Conservation (phyloP, 306 rosid species). For the Begonia loranthoides region DNA sequence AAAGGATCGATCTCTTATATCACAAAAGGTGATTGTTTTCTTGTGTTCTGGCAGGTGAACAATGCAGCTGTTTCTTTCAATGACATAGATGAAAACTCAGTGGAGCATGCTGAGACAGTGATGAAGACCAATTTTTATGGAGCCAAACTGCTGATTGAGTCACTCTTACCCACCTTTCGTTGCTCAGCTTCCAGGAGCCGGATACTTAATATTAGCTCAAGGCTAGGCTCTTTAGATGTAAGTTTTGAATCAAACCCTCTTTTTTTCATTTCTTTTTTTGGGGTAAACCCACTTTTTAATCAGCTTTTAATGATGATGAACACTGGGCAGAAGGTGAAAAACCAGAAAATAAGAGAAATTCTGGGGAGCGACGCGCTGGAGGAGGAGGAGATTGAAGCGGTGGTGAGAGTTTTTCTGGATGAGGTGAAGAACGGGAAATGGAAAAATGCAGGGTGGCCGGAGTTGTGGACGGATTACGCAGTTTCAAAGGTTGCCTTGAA, state of each 20-base stretch:
- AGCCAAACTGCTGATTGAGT: constrained; percentile 42
- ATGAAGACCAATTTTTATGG: constrained; percentile 65
- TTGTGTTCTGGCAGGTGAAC: constrained; percentile 37
- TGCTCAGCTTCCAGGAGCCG: constrained; percentile 32
- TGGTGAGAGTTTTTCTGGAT: constrained; percentile 29
- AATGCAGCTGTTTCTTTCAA: constrained; percentile 78
- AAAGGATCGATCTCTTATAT: too few relatives aligned
- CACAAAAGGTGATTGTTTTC: too few relatives aligned
- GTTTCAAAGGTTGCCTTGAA: constrained; percentile 74
- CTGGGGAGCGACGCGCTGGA: constrained; percentile 19
- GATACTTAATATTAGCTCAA: constrained; percentile 65
- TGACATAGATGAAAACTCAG: constrained; percentile 44
- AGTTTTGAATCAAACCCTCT: background rate
- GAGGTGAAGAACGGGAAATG: constrained; percentile 52
- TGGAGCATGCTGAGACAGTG: constrained; percentile 52
- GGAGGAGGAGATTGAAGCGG: constrained; percentile 36
- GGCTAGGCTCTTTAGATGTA: constrained; percentile 73
- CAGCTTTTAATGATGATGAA: background rate
- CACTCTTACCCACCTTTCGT: constrained; percentile 57
- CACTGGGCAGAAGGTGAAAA: constrained; percentile 38
- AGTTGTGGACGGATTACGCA: constrained; percentile 79
- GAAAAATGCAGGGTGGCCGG: constrained; percentile 74
- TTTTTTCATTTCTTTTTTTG: background rate
- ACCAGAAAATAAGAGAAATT: constrained; percentile 20
- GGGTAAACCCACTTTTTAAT: background rate